Base-by-base conservation (phyloP, 441 rosid species). In the Sinapis alba region DNA sequence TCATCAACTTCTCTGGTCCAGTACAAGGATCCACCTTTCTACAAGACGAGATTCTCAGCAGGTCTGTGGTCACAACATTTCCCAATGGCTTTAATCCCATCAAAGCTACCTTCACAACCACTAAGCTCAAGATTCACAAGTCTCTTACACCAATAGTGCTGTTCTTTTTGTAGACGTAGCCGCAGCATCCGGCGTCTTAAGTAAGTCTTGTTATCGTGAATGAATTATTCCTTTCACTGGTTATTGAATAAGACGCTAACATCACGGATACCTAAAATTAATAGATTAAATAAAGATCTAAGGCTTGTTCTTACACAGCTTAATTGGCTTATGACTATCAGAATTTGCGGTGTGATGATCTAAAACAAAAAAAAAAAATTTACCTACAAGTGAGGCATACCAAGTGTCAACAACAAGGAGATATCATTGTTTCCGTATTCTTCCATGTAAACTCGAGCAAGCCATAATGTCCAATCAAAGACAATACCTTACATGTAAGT, bases 371-470 rank as follows among this genome's bases (percentile, higher is more conserved):
- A 34, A 10, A 34, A 28, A 7, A 28, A 8, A 6, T n/a, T 78
- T 76, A 90, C 98, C 82, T 92, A 94, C 99, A 75, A 81, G 91
- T 94, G 98, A 74, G 97, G 98, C 78, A 96, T 90, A 83, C 99
- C 97, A 68, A 94, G 96, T 57, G 99, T 94, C 82, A 94, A 75
- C 69, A 90, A 67, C 87, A 94, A 76, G 21, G 92, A 84, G 74
- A 94, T 76, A 69, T 88, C 84, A 26, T 87, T 77, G 20, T 65
- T 38, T 80, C 93, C 89, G 5, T 82, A 90, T 81, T 92, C 97
- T 83, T 90, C 93, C 93, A 90, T 80, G 82, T 89, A 94, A 32
- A 92, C 88, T 18, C 98, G 90, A n/a, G 97, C 99, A 61, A 94
- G 96, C 99, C 99, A 92, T 72, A 92, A 81, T 94, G 97, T 21